Base-by-base conservation (phyloP, 495 filamentous ascomycete species). In the Daldinia decipiens region DNA sequence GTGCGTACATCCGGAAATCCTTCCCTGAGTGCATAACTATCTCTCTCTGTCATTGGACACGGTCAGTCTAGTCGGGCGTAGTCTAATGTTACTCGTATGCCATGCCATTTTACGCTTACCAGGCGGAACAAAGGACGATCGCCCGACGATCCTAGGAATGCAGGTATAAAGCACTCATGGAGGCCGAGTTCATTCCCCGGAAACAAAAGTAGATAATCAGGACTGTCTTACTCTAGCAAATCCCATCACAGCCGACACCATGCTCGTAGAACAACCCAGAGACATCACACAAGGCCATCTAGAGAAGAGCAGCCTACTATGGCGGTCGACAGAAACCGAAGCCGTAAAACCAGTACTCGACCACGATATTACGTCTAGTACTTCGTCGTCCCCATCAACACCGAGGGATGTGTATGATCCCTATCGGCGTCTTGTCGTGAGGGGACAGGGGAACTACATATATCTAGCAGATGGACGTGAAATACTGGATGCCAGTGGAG, bases 401-500 rank as follows among this genome's bases (percentile, higher is more conserved):
- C 26, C 43, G 5, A 26, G 45, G 13, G 60, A 59, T 47, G 40
- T 12, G 12, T 1, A 19, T 36, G 50, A 58, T 15, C 17, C 65
- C 9, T 7, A 11, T 32, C 59, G 61, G 19, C 39, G 12, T 27
- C 70, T 73, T 15, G 65, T 81, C 34, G 53, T 62, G 7, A 61
- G 67, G 57, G 74, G 76, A 15, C 55, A 79, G 31, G 80, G 82
- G 5, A 83, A 78, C 57, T 76, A 81, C 57, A 51, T 83, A 13
- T 56, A 77, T 32, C 68, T 91, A 3, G 85, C 84, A 56, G 84
- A 91, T 79, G 89, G 88, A 24, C 87, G 85, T 11, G 85, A 80
- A 51, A 85, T 93, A 66, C 83, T 92, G 17, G 90, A 92, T 71
- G 87, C 86, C 0, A 82, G 82, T 6, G 80, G 84, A 53, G 87